Percentiles rank a stretch among this genome's conserved stretches.
These are phyloP conservation scores for Aspergillus bertholletiae DNA, from an alignment of 495 filamentous ascomycete species.

Conservation along the genomic window DNA sequence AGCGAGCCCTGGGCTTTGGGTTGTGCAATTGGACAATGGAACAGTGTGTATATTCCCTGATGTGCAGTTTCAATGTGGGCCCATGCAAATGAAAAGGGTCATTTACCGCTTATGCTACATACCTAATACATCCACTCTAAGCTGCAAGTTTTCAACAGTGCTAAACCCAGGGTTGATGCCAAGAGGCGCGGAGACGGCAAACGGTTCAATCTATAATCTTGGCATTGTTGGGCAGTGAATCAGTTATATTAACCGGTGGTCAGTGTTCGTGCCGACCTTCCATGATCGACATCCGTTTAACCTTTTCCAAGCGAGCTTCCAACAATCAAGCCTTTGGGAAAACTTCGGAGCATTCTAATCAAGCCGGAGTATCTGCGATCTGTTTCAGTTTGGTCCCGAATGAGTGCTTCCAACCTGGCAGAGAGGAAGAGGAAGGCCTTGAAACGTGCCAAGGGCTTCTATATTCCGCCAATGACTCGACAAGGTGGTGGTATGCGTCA, in stretches of 20 bases:
- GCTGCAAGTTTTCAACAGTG: neutral
- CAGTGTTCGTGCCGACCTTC: neutral
- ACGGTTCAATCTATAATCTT: neutral
- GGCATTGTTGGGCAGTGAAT: neutral
- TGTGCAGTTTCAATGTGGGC: neutral
- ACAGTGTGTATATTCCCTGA: neutral
- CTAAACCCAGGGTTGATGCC: neutral
- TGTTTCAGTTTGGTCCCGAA: constrained; percentile 5
- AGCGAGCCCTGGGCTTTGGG: neutral
- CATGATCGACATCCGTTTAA: neutral
- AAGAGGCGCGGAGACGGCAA: neutral
- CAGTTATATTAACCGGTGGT: neutral
- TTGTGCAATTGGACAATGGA: neutral
- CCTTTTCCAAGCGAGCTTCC: neutral
- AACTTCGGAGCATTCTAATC: neutral
- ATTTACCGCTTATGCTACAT: neutral
- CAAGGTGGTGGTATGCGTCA: neutral
- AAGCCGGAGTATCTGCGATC: neutral
- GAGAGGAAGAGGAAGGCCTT: too few species aligned
- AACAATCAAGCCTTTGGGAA: neutral
- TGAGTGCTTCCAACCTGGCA: too few species aligned
- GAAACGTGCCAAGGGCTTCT: constrained; percentile 4
- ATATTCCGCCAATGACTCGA: constrained; percentile 3
- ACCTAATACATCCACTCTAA: neutral
- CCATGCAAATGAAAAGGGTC: neutral